Conservation (phyloP, 2,329 filamentous ascomycete genomes). For the Aspergillus versicolor region DNA sequence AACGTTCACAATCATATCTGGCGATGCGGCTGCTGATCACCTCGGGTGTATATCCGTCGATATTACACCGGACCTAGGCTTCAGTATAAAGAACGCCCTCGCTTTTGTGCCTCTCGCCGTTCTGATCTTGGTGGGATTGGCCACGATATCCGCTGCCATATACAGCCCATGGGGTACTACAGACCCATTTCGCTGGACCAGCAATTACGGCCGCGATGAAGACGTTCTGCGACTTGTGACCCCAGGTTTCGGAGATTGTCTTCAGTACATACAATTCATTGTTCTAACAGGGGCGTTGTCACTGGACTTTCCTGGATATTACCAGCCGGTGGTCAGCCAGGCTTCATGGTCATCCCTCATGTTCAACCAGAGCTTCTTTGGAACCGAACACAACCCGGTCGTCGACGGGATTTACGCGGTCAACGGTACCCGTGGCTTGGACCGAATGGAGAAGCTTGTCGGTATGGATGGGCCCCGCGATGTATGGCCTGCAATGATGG, state of each 20-base stretch:
- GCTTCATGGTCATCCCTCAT: slow-evolving; percentile 85
- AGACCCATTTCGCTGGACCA: slow-evolving; percentile 93
- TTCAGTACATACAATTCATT: slow-evolving; percentile 95
- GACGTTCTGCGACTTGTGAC: slow-evolving; percentile 90
- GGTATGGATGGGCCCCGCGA: slow-evolving; percentile 76
- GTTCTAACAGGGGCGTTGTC: slow-evolving; percentile 83
- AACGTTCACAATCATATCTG: slow-evolving; percentile 72
- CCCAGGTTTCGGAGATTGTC: slow-evolving; percentile 91
- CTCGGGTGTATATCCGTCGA: slow-evolving; percentile 80
- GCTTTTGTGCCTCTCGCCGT: slow-evolving; percentile 76
- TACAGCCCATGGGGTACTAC: slow-evolving; percentile 92
- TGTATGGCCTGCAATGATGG: slow-evolving; percentile 90
- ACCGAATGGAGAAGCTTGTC: slow-evolving; percentile 74
- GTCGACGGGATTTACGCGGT: slow-evolving; percentile 84
- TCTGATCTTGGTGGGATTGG: slow-evolving; percentile 74
- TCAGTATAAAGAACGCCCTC: slow-evolving; percentile 64
- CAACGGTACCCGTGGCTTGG: slow-evolving; percentile 75
- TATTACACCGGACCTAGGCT: slow-evolving; percentile 79
- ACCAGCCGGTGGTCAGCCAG: slow-evolving; percentile 86
- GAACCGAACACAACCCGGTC: slow-evolving; percentile 64
- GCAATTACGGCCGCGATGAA: slow-evolving; percentile 92
- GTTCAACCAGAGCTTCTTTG: slow-evolving; percentile 88
- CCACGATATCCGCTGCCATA: slow-evolving; percentile 79
- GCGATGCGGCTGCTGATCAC: slow-evolving; percentile 61
- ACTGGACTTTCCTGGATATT: slow-evolving; percentile 89